Base-by-base conservation (phyloP, 2,329 filamentous ascomycete species). In the Pseudogymnoascus sp. region DNA sequence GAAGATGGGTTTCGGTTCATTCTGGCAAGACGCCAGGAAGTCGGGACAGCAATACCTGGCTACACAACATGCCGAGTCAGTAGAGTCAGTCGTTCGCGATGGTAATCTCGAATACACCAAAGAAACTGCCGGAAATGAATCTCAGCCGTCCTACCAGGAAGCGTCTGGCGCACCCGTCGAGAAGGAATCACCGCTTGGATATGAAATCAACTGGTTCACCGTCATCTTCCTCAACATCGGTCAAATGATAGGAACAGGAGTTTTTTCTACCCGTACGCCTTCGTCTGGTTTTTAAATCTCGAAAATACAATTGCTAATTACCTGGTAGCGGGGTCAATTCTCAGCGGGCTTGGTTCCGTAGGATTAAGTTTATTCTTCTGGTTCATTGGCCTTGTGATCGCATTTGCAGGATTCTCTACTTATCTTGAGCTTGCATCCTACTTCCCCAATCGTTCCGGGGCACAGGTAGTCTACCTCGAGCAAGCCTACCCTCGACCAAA, bases 401-500 rank as follows among this genome's bases (percentile, higher is more conserved):
- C 85, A 0, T 71, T 78, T 0, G 78, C 82, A 2, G 81, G 80
- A 1, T 78, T 87, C 2, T 75, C 78, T 0, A 80, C 87, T 0
- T 88, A 88, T 64, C 80, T 88, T 8, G 87, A 89, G 69, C 82
- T 83, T 13, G 81, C 85, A 0, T 79, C 83, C 0, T 88, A 85
- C 66, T 89, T 89, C 64, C 86, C 86, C 0, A 88, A 82, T 69
- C 82, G 87, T 7, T 87, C 83, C 1, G 87, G 86, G 0, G 81
- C 82, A 0, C 85, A 89, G 68, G 86, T 87, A 0, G 86, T 87
- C 0, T 89, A 88, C 67, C 78, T 89, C 0, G 87, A 89, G 67
- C 87, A 89, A 69, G 83, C 85, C 0, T 90, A 82, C 66, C 86
- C 86, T 0, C 78, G 84, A 1, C 87, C 87, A 0, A 81, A 78